Evolutionary conservation across 1,139 yeast genomes (phyloP), one percentile per base, ranked within the genome.

Genomic region (Yamadazyma atlantica): DNA sequence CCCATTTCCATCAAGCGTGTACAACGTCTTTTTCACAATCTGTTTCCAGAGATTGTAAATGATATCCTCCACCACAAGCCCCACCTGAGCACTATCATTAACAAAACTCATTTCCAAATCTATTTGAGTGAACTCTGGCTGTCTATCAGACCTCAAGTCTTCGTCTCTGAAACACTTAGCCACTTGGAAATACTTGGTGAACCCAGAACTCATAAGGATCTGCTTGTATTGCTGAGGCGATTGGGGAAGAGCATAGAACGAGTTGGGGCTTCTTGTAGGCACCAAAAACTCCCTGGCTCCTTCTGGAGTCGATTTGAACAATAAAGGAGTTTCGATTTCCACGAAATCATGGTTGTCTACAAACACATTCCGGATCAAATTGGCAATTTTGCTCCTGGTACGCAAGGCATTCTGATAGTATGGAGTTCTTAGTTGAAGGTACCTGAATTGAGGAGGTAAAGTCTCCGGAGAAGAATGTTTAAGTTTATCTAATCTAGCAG

Each of bases 181-280:
- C 35, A 94, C 69, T 59, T 92, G 98, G 58, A 81, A 92, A 61
- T 92, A 92, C 35, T 78, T 74, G 37, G 85, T 75, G 33, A 94
- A 79, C 0, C 98, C 99, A 29, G 96, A 83, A 4, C 97, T 95
- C 92, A 92, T 92, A 30, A 92, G 65, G 27, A 92, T 69, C 61
- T 92, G 98, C 56, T 94, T 92, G 55, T 90, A 92, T 56, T 92
- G 98, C 55, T 92, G 99, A 0, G 99, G 99, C 17, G 96, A 86
- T 60, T 92, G 99, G 0, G 97, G 97, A 30, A 92, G 68, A 0
- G 98, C 97, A 57, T 90, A 92, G 58, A 87, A 86, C 3, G 72
- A 64, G 10, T 74, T 69, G 4, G 65, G 60, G 13, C 72, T 62
- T 45, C 97, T 73, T 0, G 97, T 88, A 0, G 98, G 98, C 0